phyloP scores from a whole-genome alignment of 352 stramenopile genomes.

The Thalassiosira hispida region DNA sequence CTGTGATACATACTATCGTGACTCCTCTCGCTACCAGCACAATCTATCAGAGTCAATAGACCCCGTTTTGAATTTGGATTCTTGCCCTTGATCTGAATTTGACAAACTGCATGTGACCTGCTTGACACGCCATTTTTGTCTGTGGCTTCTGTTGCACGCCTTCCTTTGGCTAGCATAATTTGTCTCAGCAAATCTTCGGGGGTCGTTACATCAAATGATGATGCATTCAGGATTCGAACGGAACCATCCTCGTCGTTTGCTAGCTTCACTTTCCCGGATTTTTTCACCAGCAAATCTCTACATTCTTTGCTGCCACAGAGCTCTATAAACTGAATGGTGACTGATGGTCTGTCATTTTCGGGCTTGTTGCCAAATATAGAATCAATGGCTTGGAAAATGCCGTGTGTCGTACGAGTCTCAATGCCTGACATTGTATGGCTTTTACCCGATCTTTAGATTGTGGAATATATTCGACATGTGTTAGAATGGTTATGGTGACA shows the following conservation, averaged over 20 bases:
- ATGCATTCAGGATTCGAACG: constrained; percentile 84
- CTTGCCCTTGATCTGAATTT: constrained; percentile 45
- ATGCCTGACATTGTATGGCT: constrained; percentile 89
- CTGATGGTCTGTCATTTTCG: background rate
- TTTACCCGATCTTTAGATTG: constrained; percentile 83
- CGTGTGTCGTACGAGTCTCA: constrained; percentile 46
- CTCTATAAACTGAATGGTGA: constrained; percentile 64
- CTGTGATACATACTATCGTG: constrained; percentile 69
- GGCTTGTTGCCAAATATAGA: constrained; percentile 12
- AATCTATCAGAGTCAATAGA: constrained; percentile 69
- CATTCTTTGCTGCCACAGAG: constrained; percentile 82
- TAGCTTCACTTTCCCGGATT: constrained; percentile 83
- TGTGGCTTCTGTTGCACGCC: constrained; percentile 87
- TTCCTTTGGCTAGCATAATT: constrained; percentile 83
- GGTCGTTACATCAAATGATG: constrained; percentile 69
- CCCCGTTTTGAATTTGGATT: constrained; percentile 31
- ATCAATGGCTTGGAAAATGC: constrained; percentile 45
- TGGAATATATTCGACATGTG: constrained; percentile 63
- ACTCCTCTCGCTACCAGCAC: constrained; percentile 60
- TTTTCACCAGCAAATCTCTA: constrained; percentile 83
- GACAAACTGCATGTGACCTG: constrained; percentile 36
- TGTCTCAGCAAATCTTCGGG: constrained; percentile 82
- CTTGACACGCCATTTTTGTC: constrained; percentile 56
- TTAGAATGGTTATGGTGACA: background rate
- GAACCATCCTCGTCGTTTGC: constrained; percentile 85